These are phyloP conservation scores for Podospora comata DNA, from an alignment of 495 filamentous ascomycete species.

Conservation along the genomic window DNA sequence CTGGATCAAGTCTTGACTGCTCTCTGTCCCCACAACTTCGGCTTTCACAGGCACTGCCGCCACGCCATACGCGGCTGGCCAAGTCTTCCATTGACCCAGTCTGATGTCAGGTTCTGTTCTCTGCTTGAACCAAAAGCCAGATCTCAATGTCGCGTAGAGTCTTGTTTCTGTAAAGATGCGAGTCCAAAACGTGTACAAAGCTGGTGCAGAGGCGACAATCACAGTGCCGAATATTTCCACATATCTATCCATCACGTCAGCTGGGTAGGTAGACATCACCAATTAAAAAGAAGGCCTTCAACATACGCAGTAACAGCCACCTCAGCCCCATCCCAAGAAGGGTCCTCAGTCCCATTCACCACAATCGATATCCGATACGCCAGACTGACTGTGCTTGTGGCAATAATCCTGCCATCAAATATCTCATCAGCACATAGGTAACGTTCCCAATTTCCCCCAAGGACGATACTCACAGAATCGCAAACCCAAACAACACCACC, in stretches of 20 bases:
- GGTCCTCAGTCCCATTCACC: neutral
- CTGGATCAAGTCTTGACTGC: neutral
- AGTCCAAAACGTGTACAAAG: neutral
- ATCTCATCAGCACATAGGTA: neutral
- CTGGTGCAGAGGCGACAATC: neutral
- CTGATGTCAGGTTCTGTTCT: neutral
- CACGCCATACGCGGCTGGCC: neutral
- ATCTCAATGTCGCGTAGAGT: neutral
- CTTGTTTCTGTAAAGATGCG: neutral
- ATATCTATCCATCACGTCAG: neutral
- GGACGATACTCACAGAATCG: neutral
- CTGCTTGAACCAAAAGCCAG: neutral
- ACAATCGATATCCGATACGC: neutral
- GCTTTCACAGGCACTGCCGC: neutral
- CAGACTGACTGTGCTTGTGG: neutral
- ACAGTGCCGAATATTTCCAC: neutral
- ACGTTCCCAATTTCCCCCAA: neutral
- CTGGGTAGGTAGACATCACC: neutral
- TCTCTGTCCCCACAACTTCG: neutral
- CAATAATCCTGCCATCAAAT: neutral
- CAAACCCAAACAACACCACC: conserved; percentile 7
- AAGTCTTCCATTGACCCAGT: neutral
- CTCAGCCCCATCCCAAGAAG: neutral
- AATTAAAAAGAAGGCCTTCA: too few species aligned
- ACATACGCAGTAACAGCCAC: neutral